phyloP scores from a whole-genome alignment of 345 rosid species.

The Ailanthus altissimus region DNA sequence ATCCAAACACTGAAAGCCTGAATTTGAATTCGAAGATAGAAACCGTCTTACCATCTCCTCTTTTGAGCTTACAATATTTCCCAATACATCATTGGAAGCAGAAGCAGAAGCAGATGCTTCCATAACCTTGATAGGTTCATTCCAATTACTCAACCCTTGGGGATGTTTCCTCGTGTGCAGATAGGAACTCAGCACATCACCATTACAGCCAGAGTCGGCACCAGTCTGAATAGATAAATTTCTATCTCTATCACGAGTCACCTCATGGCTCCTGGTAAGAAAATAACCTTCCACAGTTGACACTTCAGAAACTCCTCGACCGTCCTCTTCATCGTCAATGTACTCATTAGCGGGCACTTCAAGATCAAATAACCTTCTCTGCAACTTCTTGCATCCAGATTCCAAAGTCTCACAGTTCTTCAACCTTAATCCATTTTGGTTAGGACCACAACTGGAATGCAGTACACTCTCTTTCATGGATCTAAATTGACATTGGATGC shows the following conservation, averaged over 20 bases:
- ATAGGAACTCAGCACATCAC: conserved; percentile 30
- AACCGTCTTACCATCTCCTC: conserved; percentile 27
- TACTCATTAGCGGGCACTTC: conserved; percentile 60
- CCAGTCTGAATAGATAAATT: conserved; percentile 17
- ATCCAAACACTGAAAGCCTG: conserved; percentile 20
- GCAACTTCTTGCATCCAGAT: conserved; percentile 37
- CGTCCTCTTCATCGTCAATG: conserved; percentile 45
- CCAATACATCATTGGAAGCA: conserved; percentile 25
- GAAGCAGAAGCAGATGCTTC: conserved; percentile 40
- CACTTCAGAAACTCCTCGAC: conserved; percentile 29
- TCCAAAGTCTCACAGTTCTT: conserved; percentile 38
- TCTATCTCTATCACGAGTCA: conserved; percentile 19
- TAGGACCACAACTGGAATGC: conserved; percentile 35
- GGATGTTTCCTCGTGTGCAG: conserved; percentile 26
- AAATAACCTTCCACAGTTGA: conserved; percentile 20
- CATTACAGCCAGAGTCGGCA: conserved; percentile 27
- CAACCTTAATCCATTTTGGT: conserved; percentile 34
- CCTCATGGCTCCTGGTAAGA: conserved; percentile 25
- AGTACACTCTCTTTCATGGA: conserved; percentile 36
- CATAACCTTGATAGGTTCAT: conserved; percentile 50
- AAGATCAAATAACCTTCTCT: conserved; percentile 57
- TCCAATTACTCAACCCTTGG: conserved; percentile 44
- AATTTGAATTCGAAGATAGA: conserved; percentile 26
- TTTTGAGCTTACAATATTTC: conserved; percentile 22
- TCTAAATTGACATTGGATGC: conserved; percentile 40